Percentiles rank a stretch among this genome's conserved stretches.
Evolutionary conservation across 805 yeast genomes (phyloP).

Genomic region (Barnettozyma vustinii): DNA sequence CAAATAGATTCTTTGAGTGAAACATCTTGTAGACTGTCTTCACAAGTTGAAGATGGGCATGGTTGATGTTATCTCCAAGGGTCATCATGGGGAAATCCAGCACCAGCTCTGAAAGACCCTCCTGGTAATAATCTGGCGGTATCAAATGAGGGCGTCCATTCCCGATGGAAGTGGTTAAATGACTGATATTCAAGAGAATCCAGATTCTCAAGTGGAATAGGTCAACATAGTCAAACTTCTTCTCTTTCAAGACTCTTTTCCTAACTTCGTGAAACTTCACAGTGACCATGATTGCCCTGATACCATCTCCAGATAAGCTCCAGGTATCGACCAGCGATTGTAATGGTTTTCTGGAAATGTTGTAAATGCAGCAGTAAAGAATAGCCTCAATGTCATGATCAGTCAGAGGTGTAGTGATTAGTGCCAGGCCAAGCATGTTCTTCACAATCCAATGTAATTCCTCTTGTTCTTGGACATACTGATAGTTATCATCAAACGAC

Average conservation of each 20-base stretch:
- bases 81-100: constrained; percentile 45
- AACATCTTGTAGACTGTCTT: constrained; percentile 22
- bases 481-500: constrained; percentile 50
- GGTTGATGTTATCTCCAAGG: constrained; percentile 49
- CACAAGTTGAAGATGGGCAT: constrained; percentile 43
- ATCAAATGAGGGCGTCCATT: constrained; percentile 41
- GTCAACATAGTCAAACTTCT: constrained; percentile 32
- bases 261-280: constrained; percentile 39
- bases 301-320: constrained; percentile 46
- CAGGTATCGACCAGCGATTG: constrained; percentile 50
- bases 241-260: constrained; percentile 27
- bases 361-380: constrained; percentile 47
- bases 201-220: constrained; percentile 49
- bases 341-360: constrained; percentile 47
- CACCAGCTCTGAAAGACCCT: constrained; percentile 35
- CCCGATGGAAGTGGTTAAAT: constrained; percentile 46
- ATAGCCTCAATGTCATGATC: constrained; percentile 60
- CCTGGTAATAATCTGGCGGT: constrained; percentile 31
- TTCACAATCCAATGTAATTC: constrained; percentile 43
- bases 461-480: constrained; percentile 43
- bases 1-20: constrained; percentile 19
- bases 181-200: constrained; percentile 47
- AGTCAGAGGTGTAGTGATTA: constrained; percentile 45
- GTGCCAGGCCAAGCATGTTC: constrained; percentile 42
- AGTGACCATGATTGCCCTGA: constrained; percentile 43